phyloP scores from a whole-genome alignment of 805 yeast species.

The Suhomyces sp. region DNA sequence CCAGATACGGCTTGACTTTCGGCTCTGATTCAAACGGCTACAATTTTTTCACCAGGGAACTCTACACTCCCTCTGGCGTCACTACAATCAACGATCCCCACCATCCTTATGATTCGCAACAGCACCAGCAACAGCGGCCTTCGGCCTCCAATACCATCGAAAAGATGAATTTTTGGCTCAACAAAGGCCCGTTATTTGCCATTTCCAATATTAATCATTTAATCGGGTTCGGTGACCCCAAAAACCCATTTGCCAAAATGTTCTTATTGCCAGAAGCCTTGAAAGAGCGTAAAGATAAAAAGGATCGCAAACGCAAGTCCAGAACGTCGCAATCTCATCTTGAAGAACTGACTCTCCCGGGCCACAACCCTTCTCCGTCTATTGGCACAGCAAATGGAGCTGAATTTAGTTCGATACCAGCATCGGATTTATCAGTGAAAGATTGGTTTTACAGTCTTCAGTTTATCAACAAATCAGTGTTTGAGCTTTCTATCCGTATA shows the following conservation, averaged over 20 bases:
- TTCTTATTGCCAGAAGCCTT: slow-evolving; percentile 71
- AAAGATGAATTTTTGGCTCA: slow-evolving; percentile 68
- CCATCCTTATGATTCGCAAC: slow-evolving; percentile 32
- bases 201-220: slow-evolving; percentile 71
- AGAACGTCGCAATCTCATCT: slow-evolving; percentile 16
- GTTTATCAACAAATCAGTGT: slow-evolving; percentile 57
- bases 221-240: slow-evolving; percentile 73
- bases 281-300: slow-evolving; percentile 67
- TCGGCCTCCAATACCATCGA: slow-evolving; percentile 34
- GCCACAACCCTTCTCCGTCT: not conserved
- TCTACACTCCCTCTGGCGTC: slow-evolving; percentile 34
- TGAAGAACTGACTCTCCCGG: slow-evolving; percentile 10
- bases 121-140: slow-evolving; percentile 19
- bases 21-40: slow-evolving; percentile 65
- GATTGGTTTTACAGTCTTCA: slow-evolving; percentile 61
- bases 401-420: slow-evolving; percentile 30
- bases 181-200: slow-evolving; percentile 73
- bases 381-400: slow-evolving; percentile 15
- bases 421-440: slow-evolving; percentile 31
- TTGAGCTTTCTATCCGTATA: slow-evolving; percentile 68
- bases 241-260: slow-evolving; percentile 71
- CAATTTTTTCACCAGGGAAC: slow-evolving; percentile 53
- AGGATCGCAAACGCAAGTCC: slow-evolving; percentile 58
- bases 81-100: slow-evolving; percentile 29
- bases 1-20: slow-evolving; percentile 62